Evolutionary conservation across 331 rosid species (phyloP), one percentile per base, ranked within the genome.

Genomic region (Arachis monticola): DNA sequence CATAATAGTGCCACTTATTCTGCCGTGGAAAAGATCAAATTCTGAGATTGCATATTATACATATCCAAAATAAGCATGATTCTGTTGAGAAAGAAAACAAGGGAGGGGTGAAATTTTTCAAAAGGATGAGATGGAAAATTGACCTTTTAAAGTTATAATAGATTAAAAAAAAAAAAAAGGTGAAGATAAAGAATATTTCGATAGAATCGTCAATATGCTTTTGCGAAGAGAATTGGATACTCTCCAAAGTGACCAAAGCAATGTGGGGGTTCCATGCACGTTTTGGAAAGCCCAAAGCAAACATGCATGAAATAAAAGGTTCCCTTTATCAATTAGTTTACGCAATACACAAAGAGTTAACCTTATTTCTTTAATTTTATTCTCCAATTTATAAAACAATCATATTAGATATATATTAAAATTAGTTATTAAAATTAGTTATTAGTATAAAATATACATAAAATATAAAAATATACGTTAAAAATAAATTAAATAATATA

Each of bases 161-260:
- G n/a, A 7, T 42, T 56, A 47, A 8, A 3, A 51, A 47, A 8
- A 3, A 51, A 14, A 44, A 58, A 31, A 59, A 10, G 22, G 32
- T 50, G 57, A 73, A 76, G 61, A 14, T 72, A 57, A 82, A 85
- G 89, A 82, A 85, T 84, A 82, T 85, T 76, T 85, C 80, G 88
- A 80, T 70, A 42, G 40, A 61, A 82, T 80, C 74, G 75, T 73
- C 8, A 73, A 58, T 75, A 82, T 61, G 80, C 76, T 78, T 72
- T 81, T 64, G 64, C 77, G 93, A 81, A 13, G 10, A 84, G 97
- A 88, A 91, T 85, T 83, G 71, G 93, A 85, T 86, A 51, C 93
- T 79, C 79, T 51, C 42, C 50, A 13, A 53, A 78, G 72, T 61
- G 73, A 84, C 57, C 83, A 79, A 69, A 70, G 67, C 72, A 61